Percentiles rank a stretch among this genome's conserved stretches.
Conservation (phyloP, 2,329 filamentous ascomycete species). For the Penicillium oxalicum region DNA sequence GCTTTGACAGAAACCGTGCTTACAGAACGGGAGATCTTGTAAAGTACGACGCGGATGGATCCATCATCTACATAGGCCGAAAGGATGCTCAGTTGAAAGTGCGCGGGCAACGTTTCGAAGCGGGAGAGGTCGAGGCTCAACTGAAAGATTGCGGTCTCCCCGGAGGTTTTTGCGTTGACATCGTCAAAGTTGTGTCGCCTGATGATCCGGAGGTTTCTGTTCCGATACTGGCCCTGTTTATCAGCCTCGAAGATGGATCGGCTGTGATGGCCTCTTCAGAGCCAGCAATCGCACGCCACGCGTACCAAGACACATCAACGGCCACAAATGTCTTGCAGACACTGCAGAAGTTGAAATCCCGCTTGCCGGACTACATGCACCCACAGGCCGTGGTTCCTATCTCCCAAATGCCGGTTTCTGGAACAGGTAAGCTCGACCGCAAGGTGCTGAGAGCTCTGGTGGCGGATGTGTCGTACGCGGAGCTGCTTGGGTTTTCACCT, state of each 20-base stretch:
- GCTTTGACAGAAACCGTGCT: conserved; percentile 2
- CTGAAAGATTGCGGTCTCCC: conserved; percentile 4
- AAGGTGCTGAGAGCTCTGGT: neutral
- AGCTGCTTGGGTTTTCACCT: neutral
- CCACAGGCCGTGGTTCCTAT: neutral
- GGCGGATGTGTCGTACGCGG: neutral
- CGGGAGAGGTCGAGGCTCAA: conserved; percentile 24
- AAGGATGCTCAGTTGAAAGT: conserved; percentile 28
- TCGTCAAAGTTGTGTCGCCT: neutral
- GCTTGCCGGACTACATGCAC: neutral
- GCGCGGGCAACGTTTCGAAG: conserved; percentile 24
- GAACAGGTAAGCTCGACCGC: neutral
- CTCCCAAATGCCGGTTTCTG: neutral
- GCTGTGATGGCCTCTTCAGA: no score
- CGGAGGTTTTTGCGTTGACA: neutral
- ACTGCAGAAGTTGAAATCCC: no score
- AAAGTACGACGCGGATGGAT: conserved; percentile 18
- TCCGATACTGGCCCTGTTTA: no score
- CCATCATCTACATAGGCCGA: conserved; percentile 18
- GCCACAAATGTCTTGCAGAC: no score
- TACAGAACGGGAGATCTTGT: conserved; percentile 29
- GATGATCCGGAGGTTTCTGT: no score
- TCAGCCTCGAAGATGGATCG: no score
- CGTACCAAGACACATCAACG: no score
- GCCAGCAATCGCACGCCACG: no score